phyloP scores from a whole-genome alignment of 768 basidiomycete species.

The Hortiboletus flavorubellus region DNA sequence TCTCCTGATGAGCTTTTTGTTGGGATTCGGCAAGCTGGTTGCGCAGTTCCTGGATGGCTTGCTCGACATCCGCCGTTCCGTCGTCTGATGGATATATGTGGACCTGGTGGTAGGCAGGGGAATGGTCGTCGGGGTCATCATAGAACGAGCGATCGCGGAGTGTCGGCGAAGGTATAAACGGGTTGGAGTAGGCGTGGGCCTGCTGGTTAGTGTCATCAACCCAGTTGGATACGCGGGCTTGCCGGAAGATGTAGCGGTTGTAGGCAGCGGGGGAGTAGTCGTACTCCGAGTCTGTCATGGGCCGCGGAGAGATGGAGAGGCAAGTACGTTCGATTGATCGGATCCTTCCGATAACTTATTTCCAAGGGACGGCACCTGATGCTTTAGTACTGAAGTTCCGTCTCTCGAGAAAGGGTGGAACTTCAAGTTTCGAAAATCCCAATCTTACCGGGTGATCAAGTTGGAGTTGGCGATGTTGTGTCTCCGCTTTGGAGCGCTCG shows the following conservation, averaged over 20 bases:
- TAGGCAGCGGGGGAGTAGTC: conserved; percentile 57
- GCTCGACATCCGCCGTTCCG: too few species aligned
- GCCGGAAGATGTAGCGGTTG: conserved; percentile 45
- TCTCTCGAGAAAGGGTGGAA: too few species aligned
- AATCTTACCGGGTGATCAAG: conserved; percentile 6
- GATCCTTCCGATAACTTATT: not conserved
- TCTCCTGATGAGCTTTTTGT: too few species aligned
- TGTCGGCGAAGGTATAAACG: conserved; percentile 28
- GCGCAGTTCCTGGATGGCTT: too few species aligned
- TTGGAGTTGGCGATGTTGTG: conserved; percentile 64
- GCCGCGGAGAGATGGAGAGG: conserved; percentile 6
- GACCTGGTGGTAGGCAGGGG: not conserved
- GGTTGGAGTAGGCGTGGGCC: conserved; percentile 26
- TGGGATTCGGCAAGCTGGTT: too few species aligned
- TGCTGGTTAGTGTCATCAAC: conserved; percentile 39
- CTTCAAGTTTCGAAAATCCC: too few species aligned
- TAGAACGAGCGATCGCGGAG: conserved; percentile 31
- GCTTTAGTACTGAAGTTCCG: too few species aligned
- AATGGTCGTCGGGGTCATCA: conserved; percentile 9
- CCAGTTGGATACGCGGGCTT: conserved; percentile 49
- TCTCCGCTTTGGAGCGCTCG: conserved; percentile 75
- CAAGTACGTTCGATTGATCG: conserved; percentile 13
- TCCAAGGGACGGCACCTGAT: too few species aligned
- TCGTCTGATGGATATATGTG: not conserved
- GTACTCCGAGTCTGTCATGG: conserved; percentile 51